Base-by-base conservation (phyloP, 805 yeast species). In the Candida gorgasii region DNA sequence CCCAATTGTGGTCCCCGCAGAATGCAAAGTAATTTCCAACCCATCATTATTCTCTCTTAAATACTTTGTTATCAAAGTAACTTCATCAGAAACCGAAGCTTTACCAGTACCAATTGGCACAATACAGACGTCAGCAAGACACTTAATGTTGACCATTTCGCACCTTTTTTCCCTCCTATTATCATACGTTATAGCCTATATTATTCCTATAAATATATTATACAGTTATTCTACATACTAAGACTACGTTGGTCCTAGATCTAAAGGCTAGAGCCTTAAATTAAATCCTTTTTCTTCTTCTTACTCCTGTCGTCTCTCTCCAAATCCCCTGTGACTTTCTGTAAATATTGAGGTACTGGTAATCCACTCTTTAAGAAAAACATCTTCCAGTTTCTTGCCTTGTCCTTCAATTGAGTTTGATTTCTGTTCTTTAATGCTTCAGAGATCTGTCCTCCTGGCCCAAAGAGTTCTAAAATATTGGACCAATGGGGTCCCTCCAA, bases 311-410 rank as follows among this genome's bases (percentile, higher is more conserved):
- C 78, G 27, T 73, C 76, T 50, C 82, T 66, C 34, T 82, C 88
- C 34, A 82, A 56, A 50, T 84, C 96, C 35, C 98, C 98, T 1
- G 98, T 92, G 15, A 92, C 98, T 48, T 84, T 82, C 41, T 71
- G 72, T 46, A 93, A 67, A 55, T 88, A 90, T 2, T 76, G 81
- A 0, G 99, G 99, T 2, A 92, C 78, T 8, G 86, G 84, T 27
- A 81, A 62, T 1, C 86, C 86, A 39, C 82, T 76, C 55, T 89
- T 86, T 45, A 89, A 67, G 59, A 84, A 89, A 50, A 83, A 82
- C 78, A 90, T 78, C 60, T 93, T 93, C 89, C 97, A 86, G 59
- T 93, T 93, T 51, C 99, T 76, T 0, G 98, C 98, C 60, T 93
- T 93, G 60, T 93, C 99, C 62, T 93, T 93, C 45, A 93, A 73